These are phyloP conservation scores for Gomphus bonarii DNA, from an alignment of 1,284 basidiomycete species.

Conservation along the genomic window DNA sequence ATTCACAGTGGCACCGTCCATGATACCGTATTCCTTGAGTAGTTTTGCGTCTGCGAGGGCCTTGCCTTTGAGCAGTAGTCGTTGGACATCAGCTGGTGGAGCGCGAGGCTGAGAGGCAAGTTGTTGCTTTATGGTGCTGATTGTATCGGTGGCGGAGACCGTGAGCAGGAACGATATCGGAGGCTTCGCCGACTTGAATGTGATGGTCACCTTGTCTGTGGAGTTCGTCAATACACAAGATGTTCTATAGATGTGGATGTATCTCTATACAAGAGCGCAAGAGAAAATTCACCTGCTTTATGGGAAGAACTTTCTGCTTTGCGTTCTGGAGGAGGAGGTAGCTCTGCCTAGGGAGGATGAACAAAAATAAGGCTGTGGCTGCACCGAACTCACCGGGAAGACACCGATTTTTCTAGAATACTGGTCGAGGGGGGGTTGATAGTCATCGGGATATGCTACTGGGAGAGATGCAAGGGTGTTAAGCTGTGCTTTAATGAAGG, in stretches of 20 bases:
- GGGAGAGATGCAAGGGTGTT: conserved; percentile 61
- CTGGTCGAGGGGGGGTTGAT: conserved; percentile 62
- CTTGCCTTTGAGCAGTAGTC: conserved; percentile 87
- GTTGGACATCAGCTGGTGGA: conserved; percentile 66
- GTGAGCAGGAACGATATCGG: conserved; percentile 62
- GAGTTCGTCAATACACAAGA: not conserved
- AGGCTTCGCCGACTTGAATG: conserved; percentile 86
- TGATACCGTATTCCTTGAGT: conserved; percentile 78
- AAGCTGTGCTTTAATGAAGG: conserved; percentile 64
- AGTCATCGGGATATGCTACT: conserved; percentile 64
- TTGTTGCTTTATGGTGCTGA: conserved; percentile 66
- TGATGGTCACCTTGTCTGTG: conserved; percentile 53
- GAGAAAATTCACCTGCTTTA: conserved; percentile 21
- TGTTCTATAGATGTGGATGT: not conserved
- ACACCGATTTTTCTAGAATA: conserved; percentile 67
- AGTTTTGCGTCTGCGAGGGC: conserved; percentile 80
- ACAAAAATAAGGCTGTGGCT: not conserved
- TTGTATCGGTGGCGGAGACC: conserved; percentile 67
- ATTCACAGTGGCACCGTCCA: conserved; percentile 70
- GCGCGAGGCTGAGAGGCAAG: conserved; percentile 53
- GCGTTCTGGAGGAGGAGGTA: conserved; percentile 47
- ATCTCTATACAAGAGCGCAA: no score
- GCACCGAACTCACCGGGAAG: conserved; percentile 44
- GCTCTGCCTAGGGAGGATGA: conserved; percentile 32
- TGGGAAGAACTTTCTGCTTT: conserved; percentile 27